phyloP scores from a whole-genome alignment of 768 basidiomycete species.

The Hericium erinaceus region DNA sequence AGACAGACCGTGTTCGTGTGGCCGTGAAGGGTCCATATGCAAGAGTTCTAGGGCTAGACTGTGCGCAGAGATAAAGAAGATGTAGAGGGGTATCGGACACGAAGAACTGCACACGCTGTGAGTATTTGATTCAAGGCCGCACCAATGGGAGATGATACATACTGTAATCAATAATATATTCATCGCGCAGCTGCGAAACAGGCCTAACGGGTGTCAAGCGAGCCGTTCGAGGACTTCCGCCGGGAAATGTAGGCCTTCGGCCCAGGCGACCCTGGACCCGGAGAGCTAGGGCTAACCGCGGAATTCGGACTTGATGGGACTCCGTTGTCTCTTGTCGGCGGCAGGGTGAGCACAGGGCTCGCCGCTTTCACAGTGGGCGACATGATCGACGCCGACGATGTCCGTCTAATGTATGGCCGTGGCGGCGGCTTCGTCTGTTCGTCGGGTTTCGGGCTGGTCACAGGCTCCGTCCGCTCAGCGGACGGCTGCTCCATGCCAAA shows the following conservation, averaged over 20 bases:
- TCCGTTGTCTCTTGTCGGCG: background rate
- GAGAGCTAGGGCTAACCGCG: background rate
- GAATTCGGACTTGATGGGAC: background rate
- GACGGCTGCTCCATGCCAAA: constrained; percentile 15
- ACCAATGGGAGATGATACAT: background rate
- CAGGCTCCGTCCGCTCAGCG: background rate
- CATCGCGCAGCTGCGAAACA: background rate
- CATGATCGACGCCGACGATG: background rate
- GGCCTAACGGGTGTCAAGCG: background rate
- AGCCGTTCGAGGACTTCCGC: constrained; percentile 1
- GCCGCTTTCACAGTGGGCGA: background rate
- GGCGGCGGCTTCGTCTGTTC: background rate
- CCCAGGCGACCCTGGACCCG: background rate
- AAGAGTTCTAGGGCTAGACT: too few species aligned
- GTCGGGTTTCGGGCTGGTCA: background rate
- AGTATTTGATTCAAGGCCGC: too few species aligned
- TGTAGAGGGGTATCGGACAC: background rate
- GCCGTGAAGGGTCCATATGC: too few species aligned
- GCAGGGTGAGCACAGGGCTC: background rate
- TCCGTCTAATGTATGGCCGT: background rate
- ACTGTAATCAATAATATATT: background rate
- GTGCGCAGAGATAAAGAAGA: too few species aligned
- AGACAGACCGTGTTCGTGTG: too few species aligned
- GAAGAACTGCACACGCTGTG: background rate
- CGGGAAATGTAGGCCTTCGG: background rate